Evolutionary conservation across 2,329 filamentous ascomycete species (phyloP), one percentile per base, ranked within the genome.

Genomic region (Didymella segeticola): DNA sequence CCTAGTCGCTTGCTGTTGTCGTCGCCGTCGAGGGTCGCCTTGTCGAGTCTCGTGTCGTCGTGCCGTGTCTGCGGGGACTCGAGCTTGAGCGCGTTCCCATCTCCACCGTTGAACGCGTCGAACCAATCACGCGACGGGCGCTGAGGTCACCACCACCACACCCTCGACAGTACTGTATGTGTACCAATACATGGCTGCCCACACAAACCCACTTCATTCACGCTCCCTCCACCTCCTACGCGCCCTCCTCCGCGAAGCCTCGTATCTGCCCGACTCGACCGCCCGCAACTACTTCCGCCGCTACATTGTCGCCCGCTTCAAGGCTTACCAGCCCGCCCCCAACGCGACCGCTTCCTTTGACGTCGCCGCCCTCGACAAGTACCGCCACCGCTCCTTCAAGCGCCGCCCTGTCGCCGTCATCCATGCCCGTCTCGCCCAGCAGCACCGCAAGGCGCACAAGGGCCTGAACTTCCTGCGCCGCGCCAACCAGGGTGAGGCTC

Each of bases 211-310:
- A 49, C 9, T 10, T 36, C 19, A 61, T n/a, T n/a, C n/a, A n/a
- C n/a, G 62, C 47, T 62, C 75, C 22, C 62, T 77, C 22, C 79
- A 82, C 64, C 71, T 85, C 38, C 77, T 84, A 58, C 82, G 85
- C 42, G 77, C 80, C 20, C 77, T 86, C 9, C 79, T 87, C 31
- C 81, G 85, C 54, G 82, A 87, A 73, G 79, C 78, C 57, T 79
- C 81, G 49, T 87, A 87, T 62, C 80, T 88, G 31, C 84, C 86
- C 23, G 84, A 87, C 64, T 77, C 81, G 1, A 71, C 77, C 53
- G 82, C 83, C 31, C 79, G 81, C 58, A 47, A 60, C 26, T 83
- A 81, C 71, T 76, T 84, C 68, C 76, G 75, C 53, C 63, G 75
- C 45, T 76, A 84, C 68, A 72, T 83, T 37, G 57, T 81, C 27